Evolutionary conservation across 805 yeast genomes (phyloP), one percentile per base, ranked within the genome.

Genomic region (Zygoascus tannicola): DNA sequence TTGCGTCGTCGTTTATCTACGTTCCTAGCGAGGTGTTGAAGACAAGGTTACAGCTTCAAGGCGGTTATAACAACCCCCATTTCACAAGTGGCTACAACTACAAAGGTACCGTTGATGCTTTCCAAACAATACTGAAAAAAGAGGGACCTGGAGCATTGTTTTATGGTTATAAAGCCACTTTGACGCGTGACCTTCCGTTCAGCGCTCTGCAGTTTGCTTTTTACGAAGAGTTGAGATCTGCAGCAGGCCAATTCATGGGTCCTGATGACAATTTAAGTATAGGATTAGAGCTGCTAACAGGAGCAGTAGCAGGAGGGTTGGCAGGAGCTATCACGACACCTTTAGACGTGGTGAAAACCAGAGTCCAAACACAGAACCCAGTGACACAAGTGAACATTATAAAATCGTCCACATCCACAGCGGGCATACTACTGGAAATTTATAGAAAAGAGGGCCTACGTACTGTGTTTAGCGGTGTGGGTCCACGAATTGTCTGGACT

Each of bases 311-410:
- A 1, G 98, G 98, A 47, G 97, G 94, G 1, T 71, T 84, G 10
- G 94, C 97, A 22, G 96, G 97, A 4, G 96, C 95, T 1, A 64
- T 84, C 30, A 90, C 98, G 2, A 90, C 92, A 10, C 98, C 98
- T 2, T 68, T 90, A 51, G 98, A 90, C 63, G 92, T 94, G 57
- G 76, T 90, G 51, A 90, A 92, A 65, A 90, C 98, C 0, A 71
- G 97, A 56, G 77, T 87, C 40, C 99, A 92, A 65, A 92, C 98
- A 1, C 92, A 88, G 55, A 44, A 36, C 32, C 35, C 44, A 28
- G 14, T 19, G 16, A 34, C 40, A 10, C 39, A 44, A 32, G 32
- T 23, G 42, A 30, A 41, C 23, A 16, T 20, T 35, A 10, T 39
- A 33, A 41, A 37, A 16, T 38, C 41, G 21, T 66, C 75, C 26